Percentiles rank a stretch among this genome's conserved stretches.
phyloP scores from a whole-genome alignment of 1,284 basidiomycete species.

The Takashimella koratensis region DNA sequence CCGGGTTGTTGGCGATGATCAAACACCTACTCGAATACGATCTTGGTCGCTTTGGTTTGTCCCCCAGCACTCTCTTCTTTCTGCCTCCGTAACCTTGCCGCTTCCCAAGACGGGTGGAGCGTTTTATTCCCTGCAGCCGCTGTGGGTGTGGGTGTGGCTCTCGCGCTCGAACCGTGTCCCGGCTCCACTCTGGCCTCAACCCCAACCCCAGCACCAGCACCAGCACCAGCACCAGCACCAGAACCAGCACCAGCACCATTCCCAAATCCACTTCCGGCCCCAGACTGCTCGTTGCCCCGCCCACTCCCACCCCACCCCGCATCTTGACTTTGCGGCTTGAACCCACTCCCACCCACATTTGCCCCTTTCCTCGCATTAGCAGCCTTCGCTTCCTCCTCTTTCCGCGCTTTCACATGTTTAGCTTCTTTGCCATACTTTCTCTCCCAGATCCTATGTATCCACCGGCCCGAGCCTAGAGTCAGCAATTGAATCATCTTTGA shows the following conservation, averaged over 20 bases:
- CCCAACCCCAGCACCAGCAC: constrained; percentile 12
- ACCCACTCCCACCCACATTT: constrained; percentile 6
- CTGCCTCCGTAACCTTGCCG: constrained; percentile 73
- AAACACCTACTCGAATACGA: constrained; percentile 54
- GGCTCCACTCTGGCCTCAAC: constrained; percentile 15
- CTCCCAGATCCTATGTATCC: constrained; percentile 80
- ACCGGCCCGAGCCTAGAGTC: too few relatives aligned
- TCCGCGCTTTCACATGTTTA: constrained; percentile 70
- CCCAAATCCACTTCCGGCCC: too few relatives aligned
- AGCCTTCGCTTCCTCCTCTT: constrained; percentile 27
- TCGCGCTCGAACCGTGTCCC: too few relatives aligned
- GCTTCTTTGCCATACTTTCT: constrained; percentile 89
- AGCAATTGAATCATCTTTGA: not conserved
- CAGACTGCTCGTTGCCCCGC: too few relatives aligned
- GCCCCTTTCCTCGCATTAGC: constrained; percentile 4
- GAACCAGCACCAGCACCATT: constrained; percentile 3
- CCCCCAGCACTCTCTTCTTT: constrained; percentile 35
- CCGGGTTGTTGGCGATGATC: too few relatives aligned
- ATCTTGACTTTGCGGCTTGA: constrained; percentile 10
- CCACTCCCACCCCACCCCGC: constrained; percentile 17
- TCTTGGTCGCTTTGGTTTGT: constrained; percentile 52
- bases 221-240: constrained; percentile 2
- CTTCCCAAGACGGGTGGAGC: constrained; percentile 90
- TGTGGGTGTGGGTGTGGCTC: too few relatives aligned
- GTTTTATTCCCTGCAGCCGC: constrained; percentile 52